Evolutionary conservation across 1,284 basidiomycete species (phyloP).

Genomic region (Tilletia indica): DNA sequence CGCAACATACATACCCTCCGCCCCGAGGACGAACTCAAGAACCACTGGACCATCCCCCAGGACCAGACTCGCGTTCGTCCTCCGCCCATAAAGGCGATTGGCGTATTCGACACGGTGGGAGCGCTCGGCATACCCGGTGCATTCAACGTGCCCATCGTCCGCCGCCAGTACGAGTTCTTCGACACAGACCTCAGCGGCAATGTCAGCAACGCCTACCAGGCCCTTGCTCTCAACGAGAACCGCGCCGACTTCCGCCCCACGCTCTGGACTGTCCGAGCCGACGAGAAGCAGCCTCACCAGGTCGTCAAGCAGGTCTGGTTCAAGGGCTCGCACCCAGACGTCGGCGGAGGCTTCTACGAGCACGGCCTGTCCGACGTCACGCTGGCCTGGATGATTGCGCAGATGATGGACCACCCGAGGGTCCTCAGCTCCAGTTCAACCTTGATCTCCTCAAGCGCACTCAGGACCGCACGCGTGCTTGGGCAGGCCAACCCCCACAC

Average conservation of each 20-base stretch:
- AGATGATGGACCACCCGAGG: conserved; percentile 36
- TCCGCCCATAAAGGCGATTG: conserved; percentile 38
- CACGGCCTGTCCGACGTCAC: conserved; percentile 49
- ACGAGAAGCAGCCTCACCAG: conserved; percentile 25
- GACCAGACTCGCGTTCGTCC: conserved; percentile 17
- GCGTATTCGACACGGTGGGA: conserved; percentile 41
- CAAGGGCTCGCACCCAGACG: conserved; percentile 47
- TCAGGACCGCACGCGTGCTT: conserved; percentile 33
- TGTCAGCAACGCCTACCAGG: conserved; percentile 49
- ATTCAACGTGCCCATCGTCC: conserved; percentile 33
- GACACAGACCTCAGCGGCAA: conserved; percentile 46
- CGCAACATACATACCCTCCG: no score
- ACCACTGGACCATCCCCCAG: neutral
- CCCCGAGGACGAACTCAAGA: neutral
- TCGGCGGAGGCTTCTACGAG: conserved; percentile 43
- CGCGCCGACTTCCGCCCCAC: conserved; percentile 40
- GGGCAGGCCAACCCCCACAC: conserved; percentile 37
- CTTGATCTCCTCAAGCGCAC: conserved; percentile 25
- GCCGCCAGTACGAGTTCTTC: conserved; percentile 43
- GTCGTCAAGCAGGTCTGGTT: conserved; percentile 52
- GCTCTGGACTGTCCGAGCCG: neutral
- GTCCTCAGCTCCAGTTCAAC: conserved; percentile 38
- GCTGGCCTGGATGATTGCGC: conserved; percentile 49
- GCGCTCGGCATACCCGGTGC: conserved; percentile 35
- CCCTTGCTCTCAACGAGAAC: conserved; percentile 47